Conservation (phyloP, 2,329 filamentous ascomycete species). For the Xylogone sp. region DNA sequence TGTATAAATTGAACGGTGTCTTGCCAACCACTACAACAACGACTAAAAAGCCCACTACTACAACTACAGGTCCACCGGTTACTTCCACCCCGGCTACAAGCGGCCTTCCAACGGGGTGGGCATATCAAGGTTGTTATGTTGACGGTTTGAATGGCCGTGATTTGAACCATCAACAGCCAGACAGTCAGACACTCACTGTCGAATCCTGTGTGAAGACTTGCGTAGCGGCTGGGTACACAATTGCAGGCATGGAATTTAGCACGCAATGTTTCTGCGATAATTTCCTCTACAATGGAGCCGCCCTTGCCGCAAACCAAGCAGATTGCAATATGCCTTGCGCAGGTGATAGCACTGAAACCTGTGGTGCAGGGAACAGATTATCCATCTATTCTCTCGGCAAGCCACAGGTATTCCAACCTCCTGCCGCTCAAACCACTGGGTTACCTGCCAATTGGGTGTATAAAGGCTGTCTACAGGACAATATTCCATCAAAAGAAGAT, state of each 20-base stretch:
- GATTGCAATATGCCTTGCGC: conserved; percentile 25
- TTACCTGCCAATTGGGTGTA: conserved; percentile 17
- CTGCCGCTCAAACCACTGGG: conserved; percentile 11
- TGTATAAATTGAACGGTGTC: conserved; percentile 13
- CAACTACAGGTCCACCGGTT: conserved; percentile 6
- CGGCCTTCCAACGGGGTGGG: conserved; percentile 20
- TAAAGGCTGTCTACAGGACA: conserved; percentile 33
- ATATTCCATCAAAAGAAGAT: conserved; percentile 50
- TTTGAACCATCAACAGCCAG: conserved; percentile 15
- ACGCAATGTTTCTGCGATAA: conserved; percentile 26
- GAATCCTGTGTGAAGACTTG: conserved; percentile 30
- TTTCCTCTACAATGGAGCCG: conserved; percentile 20
- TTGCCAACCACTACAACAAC: conserved; percentile 3
- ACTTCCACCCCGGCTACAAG: conserved; percentile 7
- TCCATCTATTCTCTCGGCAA: conserved; percentile 16
- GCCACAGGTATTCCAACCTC: conserved; percentile 9
- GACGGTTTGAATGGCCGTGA: conserved; percentile 20
- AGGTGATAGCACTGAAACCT: conserved; percentile 24
- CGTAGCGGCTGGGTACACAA: conserved; percentile 19
- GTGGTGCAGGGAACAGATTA: conserved; percentile 26
- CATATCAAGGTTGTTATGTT: conserved; percentile 20
- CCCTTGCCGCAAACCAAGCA: conserved; percentile 26
- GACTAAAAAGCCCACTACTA: not conserved
- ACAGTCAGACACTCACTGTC: conserved; percentile 14
- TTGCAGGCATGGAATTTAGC: conserved; percentile 32